A percentile compares a stretch with the other conserved stretches of the same genome.
Conservation (phyloP, 768 basidiomycete species). For the Obba rivulosa region DNA sequence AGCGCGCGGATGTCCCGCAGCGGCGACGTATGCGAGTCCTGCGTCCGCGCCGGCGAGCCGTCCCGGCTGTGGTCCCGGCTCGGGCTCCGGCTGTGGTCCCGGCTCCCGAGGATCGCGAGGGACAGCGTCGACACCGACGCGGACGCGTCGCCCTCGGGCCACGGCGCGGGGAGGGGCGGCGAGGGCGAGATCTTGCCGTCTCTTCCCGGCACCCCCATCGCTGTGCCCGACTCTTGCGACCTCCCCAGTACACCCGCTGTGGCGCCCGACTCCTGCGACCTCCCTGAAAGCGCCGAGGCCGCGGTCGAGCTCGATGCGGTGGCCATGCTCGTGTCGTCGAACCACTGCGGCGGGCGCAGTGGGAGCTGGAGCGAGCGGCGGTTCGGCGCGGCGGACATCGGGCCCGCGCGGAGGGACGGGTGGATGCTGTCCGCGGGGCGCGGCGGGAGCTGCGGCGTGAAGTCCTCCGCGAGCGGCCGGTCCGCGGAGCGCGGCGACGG, state of each 20-base stretch:
- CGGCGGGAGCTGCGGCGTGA: slow-evolving; percentile 63
- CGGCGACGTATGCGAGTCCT: too few relatives aligned
- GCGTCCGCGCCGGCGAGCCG: too few relatives aligned
- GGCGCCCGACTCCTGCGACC: neutral
- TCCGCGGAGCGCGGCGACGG: slow-evolving; percentile 16
- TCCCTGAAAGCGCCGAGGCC: neutral
- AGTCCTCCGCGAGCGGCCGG: slow-evolving; percentile 49
- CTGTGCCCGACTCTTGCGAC: neutral
- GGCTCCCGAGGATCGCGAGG: neutral
- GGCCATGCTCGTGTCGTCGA: slow-evolving; percentile 20
- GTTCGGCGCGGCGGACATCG: slow-evolving; percentile 44
- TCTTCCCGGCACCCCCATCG: neutral
- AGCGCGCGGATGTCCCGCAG: too few relatives aligned
- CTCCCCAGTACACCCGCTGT: neutral
- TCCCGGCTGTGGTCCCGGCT: neutral
- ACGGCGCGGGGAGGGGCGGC: neutral
- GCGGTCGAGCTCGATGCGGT: slow-evolving; percentile 2
- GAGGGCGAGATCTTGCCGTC: neutral
- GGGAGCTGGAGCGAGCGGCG: slow-evolving; percentile 30
- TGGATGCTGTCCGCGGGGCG: slow-evolving; percentile 74
- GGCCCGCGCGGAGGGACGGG: slow-evolving; percentile 53
- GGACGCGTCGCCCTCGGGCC: slow-evolving; percentile 1
- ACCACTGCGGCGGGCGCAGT: slow-evolving; percentile 15
- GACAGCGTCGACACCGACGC: neutral
- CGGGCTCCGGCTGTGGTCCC: neutral